A percentile compares a stretch with the other conserved stretches of the same genome.
Evolutionary conservation across 306 rosid species (phyloP).

Genomic region (Trichosanthes cucumerina): DNA sequence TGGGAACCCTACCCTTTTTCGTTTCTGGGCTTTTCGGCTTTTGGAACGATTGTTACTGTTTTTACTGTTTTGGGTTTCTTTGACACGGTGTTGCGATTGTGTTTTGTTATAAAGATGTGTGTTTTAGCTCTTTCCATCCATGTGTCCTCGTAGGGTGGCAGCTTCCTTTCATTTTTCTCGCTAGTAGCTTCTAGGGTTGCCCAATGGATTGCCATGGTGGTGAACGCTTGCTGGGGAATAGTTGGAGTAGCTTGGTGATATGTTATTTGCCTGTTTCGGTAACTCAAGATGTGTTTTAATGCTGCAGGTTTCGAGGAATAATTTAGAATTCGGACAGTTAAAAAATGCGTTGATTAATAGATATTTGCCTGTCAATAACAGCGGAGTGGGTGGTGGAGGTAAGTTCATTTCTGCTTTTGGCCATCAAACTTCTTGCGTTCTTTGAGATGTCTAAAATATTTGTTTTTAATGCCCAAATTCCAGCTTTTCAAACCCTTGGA

Average conservation of each 20-base stretch:
- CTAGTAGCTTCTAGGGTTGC: background rate
- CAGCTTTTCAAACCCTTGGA: background rate
- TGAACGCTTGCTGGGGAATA: background rate
- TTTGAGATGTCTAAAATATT: background rate
- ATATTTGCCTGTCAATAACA: constrained; percentile 23
- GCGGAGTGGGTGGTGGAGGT: constrained; percentile 40
- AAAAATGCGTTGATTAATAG: constrained; percentile 29
- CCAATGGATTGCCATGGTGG: background rate
- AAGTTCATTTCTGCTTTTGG: background rate
- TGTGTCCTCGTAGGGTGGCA: background rate
- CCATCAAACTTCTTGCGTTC: background rate
- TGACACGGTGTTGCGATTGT: background rate
- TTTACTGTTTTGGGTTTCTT: background rate
- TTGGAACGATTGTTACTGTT: background rate
- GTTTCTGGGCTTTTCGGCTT: background rate
- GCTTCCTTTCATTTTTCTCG: background rate
- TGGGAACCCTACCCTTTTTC: constrained; percentile 28
- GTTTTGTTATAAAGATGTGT: background rate
- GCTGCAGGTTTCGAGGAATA: constrained; percentile 52
- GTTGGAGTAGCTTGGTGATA: background rate
- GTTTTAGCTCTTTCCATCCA: background rate
- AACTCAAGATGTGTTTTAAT: background rate
- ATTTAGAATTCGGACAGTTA: constrained; percentile 25
- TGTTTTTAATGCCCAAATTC: background rate
- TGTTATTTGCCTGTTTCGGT: background rate